Conservation (phyloP, 2,329 filamentous ascomycete genomes). For the Helotiales sp. region DNA sequence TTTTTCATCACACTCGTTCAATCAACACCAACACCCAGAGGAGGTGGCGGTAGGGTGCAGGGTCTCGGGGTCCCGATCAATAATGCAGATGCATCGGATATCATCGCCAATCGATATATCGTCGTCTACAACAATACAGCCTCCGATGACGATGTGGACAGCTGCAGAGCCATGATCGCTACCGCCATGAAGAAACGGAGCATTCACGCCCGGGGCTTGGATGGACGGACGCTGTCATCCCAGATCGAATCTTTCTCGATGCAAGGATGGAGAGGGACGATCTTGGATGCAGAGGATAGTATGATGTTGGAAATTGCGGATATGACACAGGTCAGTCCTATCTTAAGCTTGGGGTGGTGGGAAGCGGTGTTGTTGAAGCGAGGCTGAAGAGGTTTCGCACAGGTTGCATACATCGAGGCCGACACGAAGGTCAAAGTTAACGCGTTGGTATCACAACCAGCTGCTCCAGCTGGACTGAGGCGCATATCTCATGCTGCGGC, state of each 20-base stretch:
- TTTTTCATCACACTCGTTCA: conserved; percentile 19
- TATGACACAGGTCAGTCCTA: conserved; percentile 41
- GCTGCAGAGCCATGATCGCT: conserved; percentile 55
- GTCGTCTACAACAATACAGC: conserved; percentile 65
- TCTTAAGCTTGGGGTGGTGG: neutral
- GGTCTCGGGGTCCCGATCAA: conserved; percentile 52
- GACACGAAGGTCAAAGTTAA: conserved; percentile 54
- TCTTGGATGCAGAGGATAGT: conserved; percentile 56
- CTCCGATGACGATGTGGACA: conserved; percentile 53
- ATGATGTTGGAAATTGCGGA: conserved; percentile 56
- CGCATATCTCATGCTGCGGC: conserved; percentile 40
- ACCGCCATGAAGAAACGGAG: conserved; percentile 60
- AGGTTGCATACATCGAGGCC: conserved; percentile 60
- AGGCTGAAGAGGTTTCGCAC: conserved; percentile 25
- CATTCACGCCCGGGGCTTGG: conserved; percentile 55
- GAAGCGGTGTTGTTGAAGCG: neutral
- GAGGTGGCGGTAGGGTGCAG: conserved; percentile 11
- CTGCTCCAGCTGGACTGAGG: conserved; percentile 50
- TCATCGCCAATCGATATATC: conserved; percentile 63
- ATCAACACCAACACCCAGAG: conserved; percentile 9
- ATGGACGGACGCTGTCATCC: conserved; percentile 49
- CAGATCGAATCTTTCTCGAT: conserved; percentile 53
- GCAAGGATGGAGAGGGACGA: conserved; percentile 57
- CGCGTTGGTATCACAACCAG: conserved; percentile 55
- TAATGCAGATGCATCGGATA: conserved; percentile 54